Evolutionary conservation across 208 protist species (phyloP).

Genomic region (Crithidia sp.): DNA sequence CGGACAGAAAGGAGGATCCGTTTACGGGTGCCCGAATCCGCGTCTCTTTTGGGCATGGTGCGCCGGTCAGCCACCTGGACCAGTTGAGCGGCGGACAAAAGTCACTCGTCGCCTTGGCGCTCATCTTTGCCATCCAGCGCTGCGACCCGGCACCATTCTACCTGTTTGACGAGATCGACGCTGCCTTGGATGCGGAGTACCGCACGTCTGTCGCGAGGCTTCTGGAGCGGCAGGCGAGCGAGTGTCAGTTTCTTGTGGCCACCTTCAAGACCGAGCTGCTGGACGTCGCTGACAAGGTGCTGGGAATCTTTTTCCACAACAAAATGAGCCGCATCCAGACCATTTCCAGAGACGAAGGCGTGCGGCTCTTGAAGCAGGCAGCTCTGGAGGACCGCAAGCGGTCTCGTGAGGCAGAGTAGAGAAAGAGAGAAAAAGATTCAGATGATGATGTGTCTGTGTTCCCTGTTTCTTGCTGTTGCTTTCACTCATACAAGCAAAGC

Average conservation of each 20-base stretch:
- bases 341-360: conserved; percentile 76
- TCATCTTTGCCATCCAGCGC: conserved; percentile 99
- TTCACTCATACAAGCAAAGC: too few species aligned
- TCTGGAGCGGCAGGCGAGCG: conserved; percentile 90
- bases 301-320: conserved; percentile 96
- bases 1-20: conserved; percentile 58
- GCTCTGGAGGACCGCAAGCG: conserved; percentile 71
- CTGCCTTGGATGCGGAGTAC: conserved; percentile 97
- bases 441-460: neutral
- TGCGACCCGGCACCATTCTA: conserved; percentile 99
- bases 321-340: conserved; percentile 93
- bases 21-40: conserved; percentile 94
- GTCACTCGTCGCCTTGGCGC: conserved; percentile 97
- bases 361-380: conserved; percentile 62
- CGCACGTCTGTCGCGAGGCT: conserved; percentile 91
- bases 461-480: neutral
- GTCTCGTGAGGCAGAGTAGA: conserved; percentile 44
- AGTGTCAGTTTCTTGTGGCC: conserved; percentile 98
- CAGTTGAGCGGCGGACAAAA: conserved; percentile 98
- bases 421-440: conserved; percentile 8
- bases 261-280: conserved; percentile 98
- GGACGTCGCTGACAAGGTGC: conserved; percentile 92
- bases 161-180: conserved; percentile 99
- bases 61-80: conserved; percentile 81
- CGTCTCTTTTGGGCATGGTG: conserved; percentile 89